Percentiles rank a stretch among this genome's conserved stretches.
Conservation (phyloP, 192 early-diverging fungal genomes). For the Umbelopsis ramanniana region DNA sequence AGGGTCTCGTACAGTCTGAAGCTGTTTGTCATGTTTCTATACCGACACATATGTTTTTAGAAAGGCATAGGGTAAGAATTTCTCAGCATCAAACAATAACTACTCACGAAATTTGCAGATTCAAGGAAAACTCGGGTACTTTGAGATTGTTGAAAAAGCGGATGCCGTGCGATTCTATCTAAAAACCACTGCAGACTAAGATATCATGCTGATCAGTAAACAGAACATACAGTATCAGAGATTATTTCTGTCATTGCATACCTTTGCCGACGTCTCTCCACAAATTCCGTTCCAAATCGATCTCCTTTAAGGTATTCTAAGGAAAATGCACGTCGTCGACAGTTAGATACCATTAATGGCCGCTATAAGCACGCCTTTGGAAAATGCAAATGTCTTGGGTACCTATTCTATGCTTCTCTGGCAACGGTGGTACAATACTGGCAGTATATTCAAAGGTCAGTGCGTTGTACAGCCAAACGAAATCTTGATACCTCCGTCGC, state of each 20-base stretch:
- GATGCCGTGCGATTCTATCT: constrained; percentile 80
- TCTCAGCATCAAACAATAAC: not conserved
- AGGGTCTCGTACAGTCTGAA: constrained; percentile 46
- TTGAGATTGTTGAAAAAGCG: constrained; percentile 72
- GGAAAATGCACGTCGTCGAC: too few species aligned
- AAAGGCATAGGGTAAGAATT: too few species aligned
- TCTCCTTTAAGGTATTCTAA: constrained; percentile 94
- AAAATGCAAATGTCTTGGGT: constrained; percentile 3
- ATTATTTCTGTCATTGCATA: not conserved
- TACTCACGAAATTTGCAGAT: constrained; percentile 71
- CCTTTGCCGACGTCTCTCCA: constrained; percentile 73
- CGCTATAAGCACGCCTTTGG: too few species aligned
- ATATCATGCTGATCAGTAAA: not conserved
- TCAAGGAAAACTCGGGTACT: constrained; percentile 83
- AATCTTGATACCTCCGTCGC: constrained; percentile 93
- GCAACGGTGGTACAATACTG: constrained; percentile 86
- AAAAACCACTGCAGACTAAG: constrained; percentile 84
- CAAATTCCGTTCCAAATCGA: constrained; percentile 91
- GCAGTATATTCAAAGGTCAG: constrained; percentile 77
- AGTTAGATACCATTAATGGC: too few species aligned
- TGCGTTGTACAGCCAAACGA: constrained; percentile 84
- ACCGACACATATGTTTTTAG: constrained; percentile 34
- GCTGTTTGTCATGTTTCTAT: constrained; percentile 51
- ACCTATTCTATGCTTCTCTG: constrained; percentile 91
- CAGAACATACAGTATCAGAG: not conserved